Conservation (phyloP, 169 alveolate species). For the Cryptosporidium canis region DNA sequence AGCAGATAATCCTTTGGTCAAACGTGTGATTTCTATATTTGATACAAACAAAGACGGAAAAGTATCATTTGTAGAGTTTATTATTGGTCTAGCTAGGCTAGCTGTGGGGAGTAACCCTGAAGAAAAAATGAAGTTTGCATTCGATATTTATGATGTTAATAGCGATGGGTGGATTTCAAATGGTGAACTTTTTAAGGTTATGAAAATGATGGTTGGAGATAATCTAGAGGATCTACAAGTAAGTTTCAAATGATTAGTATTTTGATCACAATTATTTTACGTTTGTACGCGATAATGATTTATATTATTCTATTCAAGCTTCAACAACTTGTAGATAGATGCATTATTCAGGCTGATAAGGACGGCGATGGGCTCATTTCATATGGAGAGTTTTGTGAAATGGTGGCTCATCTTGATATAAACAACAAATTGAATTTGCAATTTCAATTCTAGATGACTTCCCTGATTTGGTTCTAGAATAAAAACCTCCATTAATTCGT, state of each 20-base stretch:
- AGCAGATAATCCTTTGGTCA: slow-evolving; percentile 94
- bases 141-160: slow-evolving; percentile 95
- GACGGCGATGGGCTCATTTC: slow-evolving; percentile 97
- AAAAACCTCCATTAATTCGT: too few species aligned
- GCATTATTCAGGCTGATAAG: slow-evolving; percentile 96
- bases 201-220: slow-evolving; percentile 98
- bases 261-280: neutral
- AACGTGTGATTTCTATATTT: slow-evolving; percentile 93
- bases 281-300: neutral
- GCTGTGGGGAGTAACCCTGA: slow-evolving; percentile 91
- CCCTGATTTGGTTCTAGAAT: too few species aligned
- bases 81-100: slow-evolving; percentile 91
- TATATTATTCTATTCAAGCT: slow-evolving; percentile 78
- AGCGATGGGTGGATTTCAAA: slow-evolving; percentile 96
- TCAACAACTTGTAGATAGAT: slow-evolving; percentile 95
- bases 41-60: slow-evolving; percentile 95
- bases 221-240: slow-evolving; percentile 93
- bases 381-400: slow-evolving; percentile 93
- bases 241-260: slow-evolving; percentile 5
- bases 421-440: slow-evolving; percentile 82
- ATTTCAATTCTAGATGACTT: slow-evolving; percentile 30
- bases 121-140: slow-evolving; percentile 94
- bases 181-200: slow-evolving; percentile 95
- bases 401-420: slow-evolving; percentile 85
- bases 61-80: slow-evolving; percentile 95